A percentile compares a stretch with the other conserved stretches of the same genome.
Conservation (phyloP, 106 monocot species). For the Phalaenopsis aphrodite region DNA sequence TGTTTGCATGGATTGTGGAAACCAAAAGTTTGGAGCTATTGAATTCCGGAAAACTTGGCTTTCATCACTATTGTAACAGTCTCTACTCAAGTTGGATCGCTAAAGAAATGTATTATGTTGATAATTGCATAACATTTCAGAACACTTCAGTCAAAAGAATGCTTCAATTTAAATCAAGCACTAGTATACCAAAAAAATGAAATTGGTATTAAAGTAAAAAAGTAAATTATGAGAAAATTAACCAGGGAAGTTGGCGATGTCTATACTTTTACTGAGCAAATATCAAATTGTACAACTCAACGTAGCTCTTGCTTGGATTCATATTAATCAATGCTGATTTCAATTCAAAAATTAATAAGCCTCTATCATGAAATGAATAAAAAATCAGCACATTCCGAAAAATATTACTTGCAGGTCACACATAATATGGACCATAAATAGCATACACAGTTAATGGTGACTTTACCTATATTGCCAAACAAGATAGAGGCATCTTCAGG, state of each 20-base stretch:
- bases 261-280: not conserved
- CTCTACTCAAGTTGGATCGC: not conserved
- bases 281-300: not conserved
- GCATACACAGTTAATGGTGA: not conserved
- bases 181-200: not conserved
- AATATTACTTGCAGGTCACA: not conserved
- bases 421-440: not conserved
- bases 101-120: too few species aligned
- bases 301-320: not conserved
- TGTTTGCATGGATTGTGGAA: not conserved
- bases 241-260: not conserved
- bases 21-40: not conserved
- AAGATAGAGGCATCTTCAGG: conserved; percentile 4
- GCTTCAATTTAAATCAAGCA: not conserved
- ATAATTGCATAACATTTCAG: not conserved
- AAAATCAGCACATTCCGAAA: not conserved
- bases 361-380: not conserved
- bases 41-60: not conserved
- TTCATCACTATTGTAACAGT: not conserved
- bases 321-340: not conserved
- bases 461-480: conserved; percentile 4
- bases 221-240: not conserved
- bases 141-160: not conserved
- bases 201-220: not conserved
- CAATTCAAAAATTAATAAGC: not conserved